Evolutionary conservation across 495 filamentous ascomycete species (phyloP), one percentile per base, ranked within the genome.

Genomic region (Xylaria palmicola): DNA sequence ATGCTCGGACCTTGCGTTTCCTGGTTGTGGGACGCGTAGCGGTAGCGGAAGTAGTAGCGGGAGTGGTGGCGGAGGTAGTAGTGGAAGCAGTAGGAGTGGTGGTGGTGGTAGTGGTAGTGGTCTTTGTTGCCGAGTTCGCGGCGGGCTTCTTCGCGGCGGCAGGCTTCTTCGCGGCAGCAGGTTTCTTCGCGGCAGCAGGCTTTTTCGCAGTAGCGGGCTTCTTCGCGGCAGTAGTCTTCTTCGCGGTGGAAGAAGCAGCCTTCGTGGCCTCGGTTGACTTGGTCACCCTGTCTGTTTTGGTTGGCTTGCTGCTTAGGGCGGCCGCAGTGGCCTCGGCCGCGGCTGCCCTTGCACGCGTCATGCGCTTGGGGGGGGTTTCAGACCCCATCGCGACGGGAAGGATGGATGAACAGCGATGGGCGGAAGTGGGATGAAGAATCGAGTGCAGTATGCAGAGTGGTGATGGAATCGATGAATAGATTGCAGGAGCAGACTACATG

Each of bases 331-430:
- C 74, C 53, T 66, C 69, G 50, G 69, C 73, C 40, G 65, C 65
- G 63, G 71, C 74, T 37, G 84, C 82, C 62, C 84, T 75, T 45
- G 84, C 81, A 60, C 85, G 79, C 54, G 85, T 87, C 59, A 85
- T 77, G 53, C 85, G 81, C 67, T 86, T 85, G 29, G 83, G 84
- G 19, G 69, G 69, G 58, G 56, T 59, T 77, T 82, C 29, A 77
- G 81, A 68, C 78, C 77, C 59, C 78, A 74, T 72, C 24, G 57
- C 36, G 56, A 50, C 50, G 29, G 47, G 40, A 13, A 6, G 32
- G 13, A 13, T 6, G 13, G 13, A 13, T 36, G 32, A 36, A 13
- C 6, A 36, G 13, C 3, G 48, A 59, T 20, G 29, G 39, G 17
- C 17, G 37, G 36, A 45, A n/a, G 45, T 13, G 32, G 6, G 24